Evolutionary conservation across 768 basidiomycete species (phyloP), one percentile per base, ranked within the genome.

Genomic region (Filobasidium wieringae): DNA sequence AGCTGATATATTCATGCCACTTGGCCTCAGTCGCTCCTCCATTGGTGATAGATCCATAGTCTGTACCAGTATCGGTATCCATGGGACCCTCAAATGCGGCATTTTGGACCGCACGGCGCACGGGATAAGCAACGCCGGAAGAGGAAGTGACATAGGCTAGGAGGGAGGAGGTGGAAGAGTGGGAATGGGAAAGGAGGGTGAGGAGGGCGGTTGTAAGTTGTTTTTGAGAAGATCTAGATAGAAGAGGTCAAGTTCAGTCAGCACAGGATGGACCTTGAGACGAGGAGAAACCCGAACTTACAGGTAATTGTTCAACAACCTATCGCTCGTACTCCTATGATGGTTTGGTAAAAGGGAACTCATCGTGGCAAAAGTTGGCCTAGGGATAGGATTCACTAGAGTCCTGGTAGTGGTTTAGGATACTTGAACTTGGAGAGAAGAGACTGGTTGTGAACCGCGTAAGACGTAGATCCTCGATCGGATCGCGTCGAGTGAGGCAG

Each of bases 131-230:
- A 17, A 73, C 69, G 19, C 72, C 72, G 11, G 72, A 69, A 0
- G 72, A 73, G 14, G 72, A 73, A 24, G 72, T 73, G 8, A 69
- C 68, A 51, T 73, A 73, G 51, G 72, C 72, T 45, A 73, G 63
- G 22, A 73, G 59, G 12, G 72, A 73, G 7, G 72, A 73, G 26
- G 72, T 70, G 14, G 72, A 71, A 7, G 72, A 66, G 57, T 73
- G 72, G 7, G 72, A 70, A 54, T 73, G 70, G 29, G 72, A 73
- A 15, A 73, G 64, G 4, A 73, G 65, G 37, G 66, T 72, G 30
- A 73, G 65, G 22, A 73, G 64, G 15, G 72, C 62, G 11, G 66
- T 68, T 22, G 65, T 58, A 30, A 73, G 63, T 41, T 63, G 53
- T 57, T 73, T 73, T 60, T 73, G 72, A 1, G 70, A 64, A 27